Base-by-base conservation (phyloP, 148 eudicot genomes). In the Dianthus caryophyllus region DNA sequence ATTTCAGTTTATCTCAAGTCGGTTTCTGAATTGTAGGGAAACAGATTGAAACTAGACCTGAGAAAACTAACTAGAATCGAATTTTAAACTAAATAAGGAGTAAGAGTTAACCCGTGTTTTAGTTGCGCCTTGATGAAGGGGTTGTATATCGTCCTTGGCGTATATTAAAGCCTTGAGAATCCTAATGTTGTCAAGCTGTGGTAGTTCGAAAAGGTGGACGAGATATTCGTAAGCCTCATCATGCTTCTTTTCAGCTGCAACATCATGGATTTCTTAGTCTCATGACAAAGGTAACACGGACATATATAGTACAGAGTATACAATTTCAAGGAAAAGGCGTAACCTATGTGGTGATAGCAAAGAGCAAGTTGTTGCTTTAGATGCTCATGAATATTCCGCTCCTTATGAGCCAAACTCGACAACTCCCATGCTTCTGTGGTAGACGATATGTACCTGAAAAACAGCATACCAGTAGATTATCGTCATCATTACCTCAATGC, bases 381-480 rank as follows among this genome's bases (percentile, higher is more conserved):
- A 70, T 84, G 91, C n/a, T 79, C 86, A 38, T 79, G 82, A 33
- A 94, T 94, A 81, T 79, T 88, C 64, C 71, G 50, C 66, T 88
- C 84, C 70, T 90, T 94, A 75, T 90, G 97, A 51, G 87, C 87
- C 81, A 90, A 78, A 79, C 96, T 88, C 12, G 96, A 86, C 2
- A 88, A 69, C 76, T 94, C 99, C 99, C 99, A 94, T 57, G 92
- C 86, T 71, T 94, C 99, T 4, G 96, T 85, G 31, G 99, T 81
- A 2, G 95, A 84, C 46, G 81, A 61, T 18, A 61, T 56, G 67
- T 75, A 65, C 86, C 94, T 87, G 25, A 17, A 54, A 22, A 2
- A 47, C 15, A 31, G 20, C 6, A 18, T 17, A 10, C 6, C 48
- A 33, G 13, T 33, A 18, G n/a, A 14, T 14, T 18, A 22, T 65